Conservation (phyloP, 345 rosid species). For the Citrus mangshanensis region DNA sequence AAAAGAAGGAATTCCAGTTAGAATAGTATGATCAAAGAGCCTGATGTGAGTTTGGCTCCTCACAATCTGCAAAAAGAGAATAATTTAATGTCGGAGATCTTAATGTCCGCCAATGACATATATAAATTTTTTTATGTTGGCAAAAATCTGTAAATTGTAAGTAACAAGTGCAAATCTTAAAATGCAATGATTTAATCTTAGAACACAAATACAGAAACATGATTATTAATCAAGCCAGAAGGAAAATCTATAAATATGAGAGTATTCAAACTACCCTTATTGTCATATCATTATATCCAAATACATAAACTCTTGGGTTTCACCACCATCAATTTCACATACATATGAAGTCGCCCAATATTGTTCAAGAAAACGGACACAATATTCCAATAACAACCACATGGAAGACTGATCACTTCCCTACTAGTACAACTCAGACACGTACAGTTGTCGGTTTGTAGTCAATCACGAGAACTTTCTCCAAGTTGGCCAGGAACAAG, state of each 20-base stretch:
- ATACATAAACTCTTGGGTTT: background rate
- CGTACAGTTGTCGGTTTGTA: slow-evolving; percentile 59
- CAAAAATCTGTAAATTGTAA: too few species aligned
- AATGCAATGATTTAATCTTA: too few species aligned
- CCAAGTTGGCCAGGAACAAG: slow-evolving; percentile 40
- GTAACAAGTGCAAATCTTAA: too few species aligned
- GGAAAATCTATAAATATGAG: background rate
- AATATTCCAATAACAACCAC: background rate
- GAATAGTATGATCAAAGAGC: too few species aligned
- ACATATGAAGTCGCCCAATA: background rate
- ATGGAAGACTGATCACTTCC: background rate
- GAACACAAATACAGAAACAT: too few species aligned
- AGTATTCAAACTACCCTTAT: background rate
- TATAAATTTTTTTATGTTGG: too few species aligned
- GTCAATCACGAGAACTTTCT: slow-evolving; percentile 62
- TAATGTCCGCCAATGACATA: too few species aligned
- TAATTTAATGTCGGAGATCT: too few species aligned
- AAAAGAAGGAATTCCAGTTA: too few species aligned
- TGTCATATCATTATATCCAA: background rate
- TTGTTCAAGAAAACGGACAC: background rate
- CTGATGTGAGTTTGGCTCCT: too few species aligned
- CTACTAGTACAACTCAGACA: slow-evolving; percentile 19
- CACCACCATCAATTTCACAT: background rate
- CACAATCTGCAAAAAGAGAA: too few species aligned
- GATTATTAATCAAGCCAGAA: background rate